Percentiles rank a stretch among this genome's conserved stretches.
phyloP scores from a whole-genome alignment of 2,329 filamentous ascomycete genomes.

The Fusarium dimerum region DNA sequence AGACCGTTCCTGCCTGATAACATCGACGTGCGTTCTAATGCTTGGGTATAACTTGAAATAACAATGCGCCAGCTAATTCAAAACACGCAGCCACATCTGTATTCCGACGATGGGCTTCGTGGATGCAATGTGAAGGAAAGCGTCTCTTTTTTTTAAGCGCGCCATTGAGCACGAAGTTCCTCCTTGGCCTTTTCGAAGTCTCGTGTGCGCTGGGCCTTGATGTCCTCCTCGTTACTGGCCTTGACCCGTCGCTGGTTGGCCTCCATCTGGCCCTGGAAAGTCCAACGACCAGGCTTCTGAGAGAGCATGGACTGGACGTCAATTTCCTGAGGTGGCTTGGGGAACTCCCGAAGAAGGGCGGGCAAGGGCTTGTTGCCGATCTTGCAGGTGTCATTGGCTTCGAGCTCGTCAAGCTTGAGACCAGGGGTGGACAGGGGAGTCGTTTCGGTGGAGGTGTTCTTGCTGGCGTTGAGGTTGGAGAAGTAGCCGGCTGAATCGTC shows the following conservation, averaged over 20 bases:
- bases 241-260: conserved; percentile 33
- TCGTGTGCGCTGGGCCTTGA: conserved; percentile 37
- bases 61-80: conserved; percentile 17
- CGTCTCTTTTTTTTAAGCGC: conserved; percentile 1
- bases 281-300: conserved; percentile 45
- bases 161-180: conserved; percentile 40
- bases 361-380: conserved; percentile 35
- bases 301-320: conserved; percentile 45
- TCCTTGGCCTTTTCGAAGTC: conserved; percentile 50
- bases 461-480: conserved; percentile 15
- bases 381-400: conserved; percentile 10
- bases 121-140: conserved; percentile 1
- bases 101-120: background rate
- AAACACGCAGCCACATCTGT: background rate
- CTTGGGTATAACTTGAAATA: conserved; percentile 22
- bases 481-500: conserved; percentile 22
- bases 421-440: conserved; percentile 25
- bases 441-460: conserved; percentile 20
- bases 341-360: conserved; percentile 38
- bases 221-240: conserved; percentile 23
- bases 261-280: conserved; percentile 38
- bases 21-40: conserved; percentile 23
- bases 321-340: conserved; percentile 41
- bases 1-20: conserved; percentile 18
- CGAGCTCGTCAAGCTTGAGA: conserved; percentile 14